These are phyloP conservation scores for Termitomyces sp. DNA, from an alignment of 1,284 basidiomycete genomes.

Conservation along the genomic window DNA sequence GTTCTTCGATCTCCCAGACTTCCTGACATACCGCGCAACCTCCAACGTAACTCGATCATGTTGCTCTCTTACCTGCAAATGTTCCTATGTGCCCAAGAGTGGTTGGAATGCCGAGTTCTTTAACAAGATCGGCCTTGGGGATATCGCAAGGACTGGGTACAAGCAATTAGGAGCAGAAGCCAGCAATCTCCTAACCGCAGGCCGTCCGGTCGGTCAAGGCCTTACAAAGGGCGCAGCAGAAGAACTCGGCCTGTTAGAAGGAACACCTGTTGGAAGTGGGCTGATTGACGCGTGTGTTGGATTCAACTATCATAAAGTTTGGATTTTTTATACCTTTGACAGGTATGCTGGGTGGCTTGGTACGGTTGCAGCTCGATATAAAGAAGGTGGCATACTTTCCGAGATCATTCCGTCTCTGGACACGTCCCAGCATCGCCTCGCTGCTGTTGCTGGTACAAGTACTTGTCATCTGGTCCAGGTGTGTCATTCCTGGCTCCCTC, in stretches of 20 bases:
- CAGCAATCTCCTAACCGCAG: slow-evolving; percentile 77
- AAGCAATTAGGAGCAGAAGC: slow-evolving; percentile 72
- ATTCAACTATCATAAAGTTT: not conserved
- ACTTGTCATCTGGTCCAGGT: slow-evolving; percentile 94
- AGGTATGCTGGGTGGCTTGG: slow-evolving; percentile 99
- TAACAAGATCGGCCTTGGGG: slow-evolving; percentile 71
- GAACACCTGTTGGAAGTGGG: slow-evolving; percentile 92
- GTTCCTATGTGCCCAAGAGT: slow-evolving; percentile 84
- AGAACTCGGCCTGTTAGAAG: slow-evolving; percentile 81
- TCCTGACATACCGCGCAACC: slow-evolving; percentile 91
- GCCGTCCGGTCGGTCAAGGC: slow-evolving; percentile 85
- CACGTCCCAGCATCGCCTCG: slow-evolving; percentile 79
- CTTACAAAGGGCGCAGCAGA: slow-evolving; percentile 75
- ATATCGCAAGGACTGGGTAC: slow-evolving; percentile 66
- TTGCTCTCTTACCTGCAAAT: slow-evolving; percentile 97
- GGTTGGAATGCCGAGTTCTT: slow-evolving; percentile 94
- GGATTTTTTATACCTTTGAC: slow-evolving; percentile 5
- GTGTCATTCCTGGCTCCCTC: not conserved
- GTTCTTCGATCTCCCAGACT: slow-evolving; percentile 98
- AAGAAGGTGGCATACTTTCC: slow-evolving; percentile 48
- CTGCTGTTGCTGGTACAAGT: slow-evolving; percentile 92
- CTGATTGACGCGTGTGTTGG: slow-evolving; percentile 82
- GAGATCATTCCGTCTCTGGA: slow-evolving; percentile 52
- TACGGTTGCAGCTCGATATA: slow-evolving; percentile 83
- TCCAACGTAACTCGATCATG: slow-evolving; percentile 74